Conservation (phyloP, 2,329 filamentous ascomycete species). For the Penicillium sp. region DNA sequence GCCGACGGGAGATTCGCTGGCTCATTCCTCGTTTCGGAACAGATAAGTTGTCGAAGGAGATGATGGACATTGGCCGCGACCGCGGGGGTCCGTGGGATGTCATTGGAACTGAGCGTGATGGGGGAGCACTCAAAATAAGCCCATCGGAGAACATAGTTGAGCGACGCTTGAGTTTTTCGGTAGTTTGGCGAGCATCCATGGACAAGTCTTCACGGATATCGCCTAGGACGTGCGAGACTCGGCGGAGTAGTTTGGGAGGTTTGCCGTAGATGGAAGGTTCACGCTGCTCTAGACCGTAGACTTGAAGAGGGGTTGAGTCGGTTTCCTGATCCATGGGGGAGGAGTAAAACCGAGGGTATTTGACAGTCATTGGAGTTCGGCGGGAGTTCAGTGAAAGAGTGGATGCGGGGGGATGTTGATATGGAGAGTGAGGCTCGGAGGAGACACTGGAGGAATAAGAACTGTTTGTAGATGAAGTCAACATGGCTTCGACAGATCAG, state of each 20-base stretch:
- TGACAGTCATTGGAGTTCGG: slow-evolving; percentile 17
- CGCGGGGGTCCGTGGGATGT: slow-evolving; percentile 16
- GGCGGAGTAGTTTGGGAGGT: slow-evolving; percentile 26
- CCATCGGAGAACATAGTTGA: slow-evolving; percentile 24
- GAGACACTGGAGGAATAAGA: slow-evolving; percentile 29
- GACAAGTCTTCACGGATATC: slow-evolving; percentile 37
- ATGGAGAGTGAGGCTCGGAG: slow-evolving; percentile 29
- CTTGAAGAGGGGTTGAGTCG: slow-evolving; percentile 32
- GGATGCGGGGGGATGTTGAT: slow-evolving; percentile 26
- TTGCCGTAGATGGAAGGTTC: slow-evolving; percentile 32
- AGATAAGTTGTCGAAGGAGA: slow-evolving; percentile 23
- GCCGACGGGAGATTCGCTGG: slow-evolving; percentile 24
- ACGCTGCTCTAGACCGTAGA: slow-evolving; percentile 37
- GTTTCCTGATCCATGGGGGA: slow-evolving; percentile 31
- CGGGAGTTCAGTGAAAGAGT: slow-evolving; percentile 22
- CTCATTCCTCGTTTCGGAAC: slow-evolving; percentile 23
- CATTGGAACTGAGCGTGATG: slow-evolving; percentile 14
- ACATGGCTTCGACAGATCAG: slow-evolving; percentile 16
- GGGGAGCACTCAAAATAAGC: neutral
- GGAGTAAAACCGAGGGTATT: slow-evolving; percentile 35
- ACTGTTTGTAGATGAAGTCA: slow-evolving; percentile 26
- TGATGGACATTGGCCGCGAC: slow-evolving; percentile 27
- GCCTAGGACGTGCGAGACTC: slow-evolving; percentile 37
- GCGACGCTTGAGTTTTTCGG: slow-evolving; percentile 30
- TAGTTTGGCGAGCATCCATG: slow-evolving; percentile 17